Conservation (phyloP, 169 alveolate genomes). For the Fabrea salina region DNA sequence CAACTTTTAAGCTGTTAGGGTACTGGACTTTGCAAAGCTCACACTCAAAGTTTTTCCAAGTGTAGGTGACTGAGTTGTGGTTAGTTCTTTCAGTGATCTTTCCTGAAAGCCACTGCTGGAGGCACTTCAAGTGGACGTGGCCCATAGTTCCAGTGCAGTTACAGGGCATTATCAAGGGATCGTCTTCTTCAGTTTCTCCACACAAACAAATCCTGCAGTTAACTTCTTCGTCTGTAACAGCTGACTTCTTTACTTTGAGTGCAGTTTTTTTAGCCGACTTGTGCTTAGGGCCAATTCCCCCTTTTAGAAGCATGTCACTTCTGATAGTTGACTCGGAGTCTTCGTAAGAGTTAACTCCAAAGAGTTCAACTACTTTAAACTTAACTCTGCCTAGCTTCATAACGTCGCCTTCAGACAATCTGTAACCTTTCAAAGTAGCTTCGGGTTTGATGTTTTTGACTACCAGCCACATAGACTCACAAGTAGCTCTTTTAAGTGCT, state of each 20-base stretch:
- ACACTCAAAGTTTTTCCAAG: slow-evolving; percentile 32
- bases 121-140: slow-evolving; percentile 41
- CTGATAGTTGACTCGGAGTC: background rate
- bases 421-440: slow-evolving; percentile 43
- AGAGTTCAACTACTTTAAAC: slow-evolving; percentile 34
- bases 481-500: too few species aligned
- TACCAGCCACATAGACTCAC: too few species aligned
- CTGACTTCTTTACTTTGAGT: background rate
- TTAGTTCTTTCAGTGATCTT: background rate
- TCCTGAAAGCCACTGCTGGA: slow-evolving; percentile 39
- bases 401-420: slow-evolving; percentile 49
- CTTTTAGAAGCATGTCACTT: background rate
- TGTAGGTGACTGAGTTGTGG: slow-evolving; percentile 10
- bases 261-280: background rate
- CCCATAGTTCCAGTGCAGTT: slow-evolving; percentile 56
- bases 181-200: slow-evolving; percentile 30
- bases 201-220: slow-evolving; percentile 47
- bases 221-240: background rate
- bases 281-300: background rate
- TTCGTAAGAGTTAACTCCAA: background rate
- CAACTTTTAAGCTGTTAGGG: slow-evolving; percentile 1
- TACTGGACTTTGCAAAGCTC: slow-evolving; percentile 39
- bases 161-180: slow-evolving; percentile 49
- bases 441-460: too few species aligned
- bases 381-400: slow-evolving; percentile 53